These are phyloP conservation scores for Actinidia chinensis DNA, from an alignment of 179 eudicot species.

Conservation along the genomic window DNA sequence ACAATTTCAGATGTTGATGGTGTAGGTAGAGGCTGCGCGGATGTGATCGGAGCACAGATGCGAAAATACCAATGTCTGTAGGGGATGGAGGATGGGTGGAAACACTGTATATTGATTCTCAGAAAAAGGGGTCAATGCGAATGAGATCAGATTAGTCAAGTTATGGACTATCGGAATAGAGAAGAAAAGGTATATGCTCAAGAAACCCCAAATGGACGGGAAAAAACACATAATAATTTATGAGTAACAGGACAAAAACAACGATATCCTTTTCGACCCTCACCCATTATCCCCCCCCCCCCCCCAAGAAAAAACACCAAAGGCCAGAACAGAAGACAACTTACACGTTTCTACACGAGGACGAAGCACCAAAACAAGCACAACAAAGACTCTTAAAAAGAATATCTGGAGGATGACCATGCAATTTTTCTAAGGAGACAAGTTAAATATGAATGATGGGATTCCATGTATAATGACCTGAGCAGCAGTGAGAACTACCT, in stretches of 20 bases:
- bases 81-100: not conserved
- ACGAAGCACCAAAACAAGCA: conserved; percentile 9
- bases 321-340: not conserved
- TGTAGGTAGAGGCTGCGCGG: not conserved
- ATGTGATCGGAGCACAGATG: no score
- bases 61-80: not conserved
- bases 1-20: not conserved
- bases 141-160: not conserved
- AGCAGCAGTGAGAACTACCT: no score
- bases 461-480: no score
- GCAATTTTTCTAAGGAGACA: not conserved
- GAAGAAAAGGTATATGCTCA: not conserved
- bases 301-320: not conserved
- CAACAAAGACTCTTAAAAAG: no score
- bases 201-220: not conserved
- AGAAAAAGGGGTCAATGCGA: conserved; percentile 3
- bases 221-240: not conserved
- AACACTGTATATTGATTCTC: not conserved
- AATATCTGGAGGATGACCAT: not conserved
- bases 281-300: no score
- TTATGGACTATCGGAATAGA: not conserved
- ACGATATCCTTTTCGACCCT: no score
- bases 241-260: not conserved
- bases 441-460: not conserved
- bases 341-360: conserved; percentile 5